These are phyloP conservation scores for Aspergillus brunneoviolaceus DNA, from an alignment of 2,329 filamentous ascomycete genomes.

Conservation along the genomic window DNA sequence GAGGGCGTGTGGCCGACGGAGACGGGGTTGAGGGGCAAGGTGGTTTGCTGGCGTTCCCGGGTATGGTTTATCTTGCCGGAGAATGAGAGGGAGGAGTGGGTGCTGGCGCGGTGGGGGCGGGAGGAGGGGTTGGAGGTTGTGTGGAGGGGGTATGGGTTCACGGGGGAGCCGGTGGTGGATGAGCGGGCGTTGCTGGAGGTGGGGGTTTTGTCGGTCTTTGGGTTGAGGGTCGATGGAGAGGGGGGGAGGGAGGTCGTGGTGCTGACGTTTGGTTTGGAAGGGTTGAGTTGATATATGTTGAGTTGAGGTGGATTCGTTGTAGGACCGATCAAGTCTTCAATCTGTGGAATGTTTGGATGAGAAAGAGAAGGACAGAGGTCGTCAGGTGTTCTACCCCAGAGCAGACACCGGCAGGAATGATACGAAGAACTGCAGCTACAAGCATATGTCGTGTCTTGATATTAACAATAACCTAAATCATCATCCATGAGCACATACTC, in stretches of 20 bases:
- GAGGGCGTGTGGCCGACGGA: not conserved
- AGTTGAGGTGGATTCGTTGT: no score
- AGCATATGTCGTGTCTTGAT: not conserved
- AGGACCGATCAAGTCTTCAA: no score
- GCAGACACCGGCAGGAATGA: no score
- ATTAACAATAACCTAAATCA: constrained; percentile 14
- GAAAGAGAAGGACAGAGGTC: not conserved
- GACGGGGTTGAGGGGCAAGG: not conserved
- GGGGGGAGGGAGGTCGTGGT: constrained; percentile 2
- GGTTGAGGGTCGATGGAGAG: not conserved
- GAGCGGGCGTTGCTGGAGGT: not conserved
- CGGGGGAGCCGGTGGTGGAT: constrained; percentile 2
- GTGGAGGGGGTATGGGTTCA: not conserved
- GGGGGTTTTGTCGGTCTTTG: not conserved
- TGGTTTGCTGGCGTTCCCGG: not conserved
- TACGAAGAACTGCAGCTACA: no score
- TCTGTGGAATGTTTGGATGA: no score
- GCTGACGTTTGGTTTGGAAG: not conserved
- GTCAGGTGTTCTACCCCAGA: not conserved
- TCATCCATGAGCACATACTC: constrained; percentile 20
- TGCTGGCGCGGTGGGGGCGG: not conserved
- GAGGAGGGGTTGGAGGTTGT: not conserved
- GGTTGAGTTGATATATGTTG: no score
- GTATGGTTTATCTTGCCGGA: not conserved
- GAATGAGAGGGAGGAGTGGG: not conserved